phyloP scores from a whole-genome alignment of 2,329 filamentous ascomycete species.

The Aspergillaceae sp. region DNA sequence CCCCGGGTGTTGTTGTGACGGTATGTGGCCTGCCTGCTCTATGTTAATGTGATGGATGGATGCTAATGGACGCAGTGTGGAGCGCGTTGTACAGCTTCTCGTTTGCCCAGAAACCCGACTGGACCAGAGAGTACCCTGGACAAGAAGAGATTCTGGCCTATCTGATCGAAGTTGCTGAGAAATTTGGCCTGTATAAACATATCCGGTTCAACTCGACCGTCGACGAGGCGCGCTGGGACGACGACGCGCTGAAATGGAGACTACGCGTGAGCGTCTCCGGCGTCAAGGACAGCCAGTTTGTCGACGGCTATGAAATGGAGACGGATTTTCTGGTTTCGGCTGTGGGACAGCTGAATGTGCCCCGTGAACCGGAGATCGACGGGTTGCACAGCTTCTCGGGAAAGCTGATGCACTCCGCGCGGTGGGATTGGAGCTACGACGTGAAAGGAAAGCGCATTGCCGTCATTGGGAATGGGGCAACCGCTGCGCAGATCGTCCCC shows the following conservation, averaged over 20 bases:
- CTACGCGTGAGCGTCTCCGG: constrained; percentile 41
- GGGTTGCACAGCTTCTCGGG: constrained; percentile 43
- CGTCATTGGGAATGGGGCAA: constrained; percentile 49
- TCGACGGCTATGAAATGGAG: constrained; percentile 43
- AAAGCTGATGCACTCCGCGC: constrained; percentile 48
- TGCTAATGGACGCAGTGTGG: neutral
- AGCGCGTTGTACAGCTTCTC: constrained; percentile 47
- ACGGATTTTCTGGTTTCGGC: constrained; percentile 51
- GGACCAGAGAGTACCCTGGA: constrained; percentile 50
- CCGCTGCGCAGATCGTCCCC: constrained; percentile 8
- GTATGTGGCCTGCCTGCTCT: constrained; percentile 15
- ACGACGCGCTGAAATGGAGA: constrained; percentile 42
- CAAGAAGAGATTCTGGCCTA: constrained; percentile 55
- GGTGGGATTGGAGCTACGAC: constrained; percentile 54
- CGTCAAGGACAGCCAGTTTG: constrained; percentile 49
- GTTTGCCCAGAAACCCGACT: constrained; percentile 52
- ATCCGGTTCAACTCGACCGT: constrained; percentile 51
- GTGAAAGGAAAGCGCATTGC: constrained; percentile 48
- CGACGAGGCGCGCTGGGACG: constrained; percentile 48
- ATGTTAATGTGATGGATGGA: too few relatives aligned
- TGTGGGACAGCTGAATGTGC: constrained; percentile 52
- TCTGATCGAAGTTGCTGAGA: constrained; percentile 44
- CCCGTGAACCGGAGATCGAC: constrained; percentile 42
- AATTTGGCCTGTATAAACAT: constrained; percentile 48
- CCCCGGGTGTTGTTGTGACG: constrained; percentile 48